Percentiles rank a stretch among this genome's conserved stretches.
These are phyloP conservation scores for Talaromyces islandicus DNA, from an alignment of 2,329 filamentous ascomycete species.

Conservation along the genomic window DNA sequence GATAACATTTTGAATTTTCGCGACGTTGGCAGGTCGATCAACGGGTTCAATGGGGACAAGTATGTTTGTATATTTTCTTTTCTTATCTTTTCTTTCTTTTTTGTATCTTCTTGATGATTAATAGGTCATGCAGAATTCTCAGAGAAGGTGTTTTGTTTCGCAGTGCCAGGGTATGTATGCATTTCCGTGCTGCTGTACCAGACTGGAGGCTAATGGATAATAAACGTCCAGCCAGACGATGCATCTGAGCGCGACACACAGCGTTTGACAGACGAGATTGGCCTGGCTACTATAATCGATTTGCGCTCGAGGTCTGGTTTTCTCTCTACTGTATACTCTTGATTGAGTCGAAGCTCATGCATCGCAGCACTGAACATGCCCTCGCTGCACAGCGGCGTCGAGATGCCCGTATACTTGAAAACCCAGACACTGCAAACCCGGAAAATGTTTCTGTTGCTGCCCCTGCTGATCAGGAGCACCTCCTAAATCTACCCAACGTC, in stretches of 20 bases:
- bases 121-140: constrained; percentile 33
- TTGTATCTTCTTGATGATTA: too few species aligned
- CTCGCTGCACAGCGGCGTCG: constrained; percentile 60
- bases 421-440: constrained; percentile 31
- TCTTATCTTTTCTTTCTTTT: neutral
- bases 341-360: neutral
- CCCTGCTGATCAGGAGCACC: constrained; percentile 47
- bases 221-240: constrained; percentile 51
- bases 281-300: constrained; percentile 70
- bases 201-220: neutral
- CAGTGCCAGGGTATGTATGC: constrained; percentile 52
- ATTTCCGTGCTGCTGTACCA: neutral
- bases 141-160: constrained; percentile 62
- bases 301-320: constrained; percentile 62
- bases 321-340: neutral
- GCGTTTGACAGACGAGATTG: constrained; percentile 53
- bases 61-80: constrained; percentile 31
- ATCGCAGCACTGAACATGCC: constrained; percentile 62
- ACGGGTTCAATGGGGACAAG: constrained; percentile 52
- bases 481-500: constrained; percentile 58
- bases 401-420: constrained; percentile 25
- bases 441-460: constrained; percentile 24
- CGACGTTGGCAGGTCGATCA: constrained; percentile 66
- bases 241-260: constrained; percentile 61
- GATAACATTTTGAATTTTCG: constrained; percentile 68